These are phyloP conservation scores for Claviceps fusiformis DNA, from an alignment of 2,329 filamentous ascomycete species.

Conservation along the genomic window DNA sequence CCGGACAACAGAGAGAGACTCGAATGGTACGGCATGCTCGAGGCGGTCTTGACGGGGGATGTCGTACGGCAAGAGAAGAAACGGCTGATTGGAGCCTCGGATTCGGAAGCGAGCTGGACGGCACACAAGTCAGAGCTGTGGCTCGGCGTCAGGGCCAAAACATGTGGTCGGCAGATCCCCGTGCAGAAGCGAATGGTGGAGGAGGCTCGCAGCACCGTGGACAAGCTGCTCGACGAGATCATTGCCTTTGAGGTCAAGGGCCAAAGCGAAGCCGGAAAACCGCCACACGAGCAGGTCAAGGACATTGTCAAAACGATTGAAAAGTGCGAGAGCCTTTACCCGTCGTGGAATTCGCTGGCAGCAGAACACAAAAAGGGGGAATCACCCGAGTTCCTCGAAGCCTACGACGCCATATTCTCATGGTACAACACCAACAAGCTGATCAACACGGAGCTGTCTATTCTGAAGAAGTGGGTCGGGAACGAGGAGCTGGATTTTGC, in stretches of 20 bases:
- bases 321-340: constrained; percentile 73
- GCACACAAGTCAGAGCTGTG: constrained; percentile 73
- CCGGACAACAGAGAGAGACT: constrained; percentile 78
- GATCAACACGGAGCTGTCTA: constrained; percentile 86
- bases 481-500: constrained; percentile 90
- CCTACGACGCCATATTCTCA: constrained; percentile 77
- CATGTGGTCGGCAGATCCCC: constrained; percentile 70
- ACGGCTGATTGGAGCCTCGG: constrained; percentile 66
- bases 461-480: constrained; percentile 91
- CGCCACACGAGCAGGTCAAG: constrained; percentile 74
- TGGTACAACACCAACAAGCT: constrained; percentile 97
- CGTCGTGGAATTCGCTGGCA: constrained; percentile 63
- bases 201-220: constrained; percentile 61
- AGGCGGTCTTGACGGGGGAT: constrained; percentile 88
- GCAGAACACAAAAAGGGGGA: constrained; percentile 62
- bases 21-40: constrained; percentile 97
- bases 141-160: constrained; percentile 73
- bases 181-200: constrained; percentile 82
- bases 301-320: constrained; percentile 86
- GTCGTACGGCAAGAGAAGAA: constrained; percentile 98
- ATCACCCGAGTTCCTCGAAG: constrained; percentile 64
- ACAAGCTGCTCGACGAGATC: constrained; percentile 70
- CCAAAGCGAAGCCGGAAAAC: constrained; percentile 79
- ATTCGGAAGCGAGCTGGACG: constrained; percentile 41
- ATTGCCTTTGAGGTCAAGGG: constrained; percentile 91